Conservation (phyloP, 176 grass and related monocot genomes). For the Dendrocalamus sinicus region DNA sequence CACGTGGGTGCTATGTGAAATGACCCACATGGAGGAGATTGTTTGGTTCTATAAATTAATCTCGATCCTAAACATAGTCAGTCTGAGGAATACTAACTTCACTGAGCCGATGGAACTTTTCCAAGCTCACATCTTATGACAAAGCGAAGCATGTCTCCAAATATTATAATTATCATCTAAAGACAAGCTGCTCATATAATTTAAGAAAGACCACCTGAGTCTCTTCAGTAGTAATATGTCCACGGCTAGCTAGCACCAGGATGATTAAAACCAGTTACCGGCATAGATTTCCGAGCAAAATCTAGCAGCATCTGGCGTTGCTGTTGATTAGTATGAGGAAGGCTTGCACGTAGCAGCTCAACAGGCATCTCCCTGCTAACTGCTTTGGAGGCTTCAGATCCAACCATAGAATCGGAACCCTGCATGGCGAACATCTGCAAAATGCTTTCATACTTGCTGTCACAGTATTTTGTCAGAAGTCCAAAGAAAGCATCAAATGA, state of each 20-base stretch:
- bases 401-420: conserved; percentile 40
- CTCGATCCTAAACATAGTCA: conserved; percentile 42
- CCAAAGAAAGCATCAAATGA: conserved; percentile 94
- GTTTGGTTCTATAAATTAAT: conserved; percentile 37
- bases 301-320: conserved; percentile 75
- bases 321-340: conserved; percentile 86
- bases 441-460: conserved; percentile 92
- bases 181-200: conserved; percentile 28
- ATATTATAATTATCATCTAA: conserved; percentile 35
- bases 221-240: conserved; percentile 23
- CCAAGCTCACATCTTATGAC: conserved; percentile 31
- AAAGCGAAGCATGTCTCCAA: conserved; percentile 31
- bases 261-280: conserved; percentile 50
- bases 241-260: conserved; percentile 30
- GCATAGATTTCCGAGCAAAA: conserved; percentile 75
- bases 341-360: conserved; percentile 80
- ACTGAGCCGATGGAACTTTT: conserved; percentile 46
- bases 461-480: conserved; percentile 84
- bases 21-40: conserved; percentile 23
- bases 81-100: conserved; percentile 35
- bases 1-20: conserved; percentile 21
- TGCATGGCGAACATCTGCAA: conserved; percentile 71
- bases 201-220: conserved; percentile 1
- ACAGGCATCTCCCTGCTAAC: conserved; percentile 86
- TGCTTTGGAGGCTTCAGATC: conserved; percentile 72